phyloP scores from a whole-genome alignment of 257 asterid genomes.

The Anisodus tanguticus region DNA sequence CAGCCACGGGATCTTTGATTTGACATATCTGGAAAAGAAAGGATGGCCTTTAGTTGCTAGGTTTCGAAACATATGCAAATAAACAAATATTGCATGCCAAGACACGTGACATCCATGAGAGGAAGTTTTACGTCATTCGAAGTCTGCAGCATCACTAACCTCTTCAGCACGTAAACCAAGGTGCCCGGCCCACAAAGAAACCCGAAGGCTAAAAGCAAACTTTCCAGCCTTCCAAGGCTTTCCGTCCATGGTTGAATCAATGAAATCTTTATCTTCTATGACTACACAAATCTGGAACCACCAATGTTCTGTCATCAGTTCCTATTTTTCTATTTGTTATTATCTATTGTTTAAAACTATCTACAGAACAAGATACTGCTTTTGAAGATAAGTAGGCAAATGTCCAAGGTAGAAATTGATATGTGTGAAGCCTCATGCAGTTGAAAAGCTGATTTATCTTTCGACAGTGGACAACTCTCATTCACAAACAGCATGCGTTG shows the following conservation, averaged over 20 bases:
- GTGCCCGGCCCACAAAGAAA: slow-evolving; percentile 92
- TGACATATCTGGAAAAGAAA: slow-evolving; percentile 54
- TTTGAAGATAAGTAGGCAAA: neutral
- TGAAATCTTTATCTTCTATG: slow-evolving; percentile 80
- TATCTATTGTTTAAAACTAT: neutral
- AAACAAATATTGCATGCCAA: neutral
- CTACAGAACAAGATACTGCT: slow-evolving; percentile 4
- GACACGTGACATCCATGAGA: neutral
- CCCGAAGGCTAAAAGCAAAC: slow-evolving; percentile 71
- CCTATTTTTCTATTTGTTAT: neutral
- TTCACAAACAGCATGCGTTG: slow-evolving; percentile 1
- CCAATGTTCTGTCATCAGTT: slow-evolving; percentile 1
- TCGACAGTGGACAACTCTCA: neutral
- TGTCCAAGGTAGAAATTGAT: slow-evolving; percentile 1
- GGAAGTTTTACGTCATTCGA: neutral
- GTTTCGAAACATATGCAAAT: neutral
- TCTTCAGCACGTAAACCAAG: slow-evolving; percentile 68
- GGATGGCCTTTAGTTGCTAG: neutral
- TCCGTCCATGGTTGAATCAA: slow-evolving; percentile 78
- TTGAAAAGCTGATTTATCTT: slow-evolving; percentile 2
- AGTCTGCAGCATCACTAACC: slow-evolving; percentile 50
- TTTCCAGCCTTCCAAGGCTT: slow-evolving; percentile 89
- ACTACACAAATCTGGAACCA: slow-evolving; percentile 73
- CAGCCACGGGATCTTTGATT: slow-evolving; percentile 77
- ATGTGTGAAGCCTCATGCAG: neutral